Evolutionary conservation across 495 filamentous ascomycete species (phyloP), one percentile per base, ranked within the genome.

Genomic region (Daldinia decipiens): DNA sequence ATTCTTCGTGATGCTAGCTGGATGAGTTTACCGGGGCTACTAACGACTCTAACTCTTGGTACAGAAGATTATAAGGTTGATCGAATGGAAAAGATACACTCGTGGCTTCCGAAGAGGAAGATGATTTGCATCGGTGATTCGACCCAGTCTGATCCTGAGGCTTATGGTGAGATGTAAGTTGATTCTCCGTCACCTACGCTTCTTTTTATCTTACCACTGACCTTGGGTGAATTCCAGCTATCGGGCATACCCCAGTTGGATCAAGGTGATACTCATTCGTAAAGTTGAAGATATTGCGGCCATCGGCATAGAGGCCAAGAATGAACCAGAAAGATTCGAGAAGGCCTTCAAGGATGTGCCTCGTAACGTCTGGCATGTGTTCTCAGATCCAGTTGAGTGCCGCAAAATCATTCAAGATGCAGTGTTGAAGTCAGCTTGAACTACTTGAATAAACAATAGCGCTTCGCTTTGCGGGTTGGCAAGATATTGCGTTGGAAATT

Each of bases 91-190:
- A 92, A 93, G 79, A 86, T 98, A 45, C 86, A 91, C 61, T 65
- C 75, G 1, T 92, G 90, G 89, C 83, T 97, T 61, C 95, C 95
- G 8, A 82, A 84, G 51, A 82, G 93, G 47, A 91, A 91, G 66
- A 89, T 95, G 79, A 85, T 98, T 24, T 90, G 88, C 71, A 87
- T 98, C 66, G 95, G 95, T 0, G 95, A 98, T 76, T 93, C 90
- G 38, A 98, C 95, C 11, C 95, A 98, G 79, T 89, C 85, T 27
- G 95, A 98, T 74, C 94, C 95, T 0, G 95, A 98, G 78, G 88
- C 92, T 0, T 98, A 98, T 74, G 95, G 89, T 31, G 87, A 92
- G 75, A 86, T 88, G 79, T 94, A 86, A 78, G 79, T 55, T 0
- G 11, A 39, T 55, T 36, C 24, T 5, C 17, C 26, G 5, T 29